Percentiles rank a stretch among this genome's conserved stretches.
Evolutionary conservation across 768 basidiomycete genomes (phyloP).

Genomic region (Phanerodontia chrysosporium): DNA sequence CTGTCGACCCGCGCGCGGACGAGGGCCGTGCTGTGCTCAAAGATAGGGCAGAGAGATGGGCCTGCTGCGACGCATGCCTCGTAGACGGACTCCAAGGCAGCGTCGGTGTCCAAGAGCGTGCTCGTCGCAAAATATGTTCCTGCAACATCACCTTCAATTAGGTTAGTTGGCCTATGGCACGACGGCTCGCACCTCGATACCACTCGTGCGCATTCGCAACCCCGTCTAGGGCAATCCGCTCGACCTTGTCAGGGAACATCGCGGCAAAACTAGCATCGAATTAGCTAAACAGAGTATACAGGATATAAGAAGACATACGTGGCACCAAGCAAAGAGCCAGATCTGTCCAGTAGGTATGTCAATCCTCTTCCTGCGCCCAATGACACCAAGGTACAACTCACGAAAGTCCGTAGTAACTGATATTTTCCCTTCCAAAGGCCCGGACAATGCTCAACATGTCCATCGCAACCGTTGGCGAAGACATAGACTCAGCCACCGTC

Average conservation of each 20-base stretch:
- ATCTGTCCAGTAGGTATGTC: not conserved
- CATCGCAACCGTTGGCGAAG: slow-evolving; percentile 9
- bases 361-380: not conserved
- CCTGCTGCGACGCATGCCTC: slow-evolving; percentile 16
- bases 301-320: not conserved
- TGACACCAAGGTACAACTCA: not conserved
- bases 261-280: slow-evolving; percentile 4
- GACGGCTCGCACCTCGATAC: slow-evolving; percentile 8
- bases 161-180: not conserved
- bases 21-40: slow-evolving; percentile 14
- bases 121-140: not conserved
- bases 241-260: slow-evolving; percentile 19
- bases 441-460: slow-evolving; percentile 19
- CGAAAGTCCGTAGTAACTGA: slow-evolving; percentile 13
- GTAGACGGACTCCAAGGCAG: slow-evolving; percentile 19
- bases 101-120: slow-evolving; percentile 14
- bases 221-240: slow-evolving; percentile 27
- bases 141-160: not conserved
- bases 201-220: slow-evolving; percentile 19
- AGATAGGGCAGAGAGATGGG: slow-evolving; percentile 20
- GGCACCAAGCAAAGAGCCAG: not conserved
- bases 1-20: slow-evolving; percentile 17
- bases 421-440: slow-evolving; percentile 14
- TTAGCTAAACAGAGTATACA: not conserved
- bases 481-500: slow-evolving; percentile 5